phyloP scores from a whole-genome alignment of 1,139 yeast species.

The Hyphopichia buzzinii region DNA sequence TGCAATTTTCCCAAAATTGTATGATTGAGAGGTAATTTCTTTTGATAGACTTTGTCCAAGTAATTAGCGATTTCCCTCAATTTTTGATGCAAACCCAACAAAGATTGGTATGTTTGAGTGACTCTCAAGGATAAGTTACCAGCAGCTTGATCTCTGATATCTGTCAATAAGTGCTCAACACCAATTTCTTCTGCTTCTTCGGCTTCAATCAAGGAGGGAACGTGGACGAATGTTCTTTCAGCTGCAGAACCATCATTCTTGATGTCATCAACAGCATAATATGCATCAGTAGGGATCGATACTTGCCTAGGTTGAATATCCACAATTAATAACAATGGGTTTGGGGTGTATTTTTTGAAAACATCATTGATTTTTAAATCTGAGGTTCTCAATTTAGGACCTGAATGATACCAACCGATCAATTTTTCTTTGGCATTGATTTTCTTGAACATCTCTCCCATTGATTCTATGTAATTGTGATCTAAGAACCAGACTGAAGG shows the following conservation, averaged over 20 bases:
- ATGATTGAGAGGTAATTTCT: slow-evolving; percentile 83
- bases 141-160: slow-evolving; percentile 94
- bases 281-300: slow-evolving; percentile 96
- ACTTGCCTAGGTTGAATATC: slow-evolving; percentile 82
- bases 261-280: slow-evolving; percentile 90
- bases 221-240: slow-evolving; percentile 89
- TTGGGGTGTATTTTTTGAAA: slow-evolving; percentile 78
- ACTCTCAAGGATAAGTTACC: slow-evolving; percentile 85
- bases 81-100: slow-evolving; percentile 82
- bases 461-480: slow-evolving; percentile 91
- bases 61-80: slow-evolving; percentile 77
- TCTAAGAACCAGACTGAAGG: slow-evolving; percentile 97
- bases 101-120: slow-evolving; percentile 84
- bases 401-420: slow-evolving; percentile 98
- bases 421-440: slow-evolving; percentile 94
- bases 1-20: slow-evolving; percentile 89
- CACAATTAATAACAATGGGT: slow-evolving; percentile 85
- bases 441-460: slow-evolving; percentile 98
- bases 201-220: slow-evolving; percentile 90
- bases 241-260: slow-evolving; percentile 96
- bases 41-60: slow-evolving; percentile 69
- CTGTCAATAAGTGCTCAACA: slow-evolving; percentile 92
- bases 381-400: slow-evolving; percentile 85
- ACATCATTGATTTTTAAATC: slow-evolving; percentile 88
- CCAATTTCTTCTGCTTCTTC: slow-evolving; percentile 99